phyloP scores from a whole-genome alignment of 148 eudicot genomes.

The Amaranthus cruentus region DNA sequence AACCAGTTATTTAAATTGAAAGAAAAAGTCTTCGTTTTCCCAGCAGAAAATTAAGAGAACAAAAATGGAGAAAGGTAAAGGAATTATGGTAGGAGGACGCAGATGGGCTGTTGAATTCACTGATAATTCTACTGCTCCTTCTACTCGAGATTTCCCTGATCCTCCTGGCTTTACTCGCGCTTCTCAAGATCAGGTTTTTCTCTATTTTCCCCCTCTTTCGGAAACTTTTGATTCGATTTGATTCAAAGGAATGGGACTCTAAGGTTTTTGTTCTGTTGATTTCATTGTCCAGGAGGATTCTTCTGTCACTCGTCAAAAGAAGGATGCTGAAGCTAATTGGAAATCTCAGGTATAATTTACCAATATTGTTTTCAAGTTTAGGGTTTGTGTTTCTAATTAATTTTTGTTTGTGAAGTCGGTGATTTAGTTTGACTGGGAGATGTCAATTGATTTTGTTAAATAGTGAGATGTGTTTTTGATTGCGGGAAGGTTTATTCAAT shows the following conservation, averaged over 20 bases:
- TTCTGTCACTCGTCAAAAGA: constrained; percentile 64
- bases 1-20: too few relatives aligned
- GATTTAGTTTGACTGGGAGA: not conserved
- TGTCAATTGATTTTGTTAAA: not conserved
- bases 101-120: constrained; percentile 88
- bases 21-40: too few relatives aligned
- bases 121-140: constrained; percentile 61
- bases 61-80: constrained; percentile 80
- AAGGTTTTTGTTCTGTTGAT: constrained; percentile 4
- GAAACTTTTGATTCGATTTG: constrained; percentile 6
- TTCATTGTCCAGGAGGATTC: constrained; percentile 68
- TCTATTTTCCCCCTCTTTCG: not conserved
- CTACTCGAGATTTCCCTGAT: constrained; percentile 76
- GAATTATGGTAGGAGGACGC: constrained; percentile 46
- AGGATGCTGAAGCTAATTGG: constrained; percentile 92
- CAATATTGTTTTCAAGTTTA: not conserved
- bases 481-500: not conserved
- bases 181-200: constrained; percentile 58
- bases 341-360: constrained; percentile 62
- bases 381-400: not conserved
- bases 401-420: not conserved
- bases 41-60: not conserved
- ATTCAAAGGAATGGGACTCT: not conserved
- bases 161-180: constrained; percentile 86
- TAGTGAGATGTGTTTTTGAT: not conserved